Base-by-base conservation (phyloP, 768 basidiomycete species). In the Pholiota microspora region DNA sequence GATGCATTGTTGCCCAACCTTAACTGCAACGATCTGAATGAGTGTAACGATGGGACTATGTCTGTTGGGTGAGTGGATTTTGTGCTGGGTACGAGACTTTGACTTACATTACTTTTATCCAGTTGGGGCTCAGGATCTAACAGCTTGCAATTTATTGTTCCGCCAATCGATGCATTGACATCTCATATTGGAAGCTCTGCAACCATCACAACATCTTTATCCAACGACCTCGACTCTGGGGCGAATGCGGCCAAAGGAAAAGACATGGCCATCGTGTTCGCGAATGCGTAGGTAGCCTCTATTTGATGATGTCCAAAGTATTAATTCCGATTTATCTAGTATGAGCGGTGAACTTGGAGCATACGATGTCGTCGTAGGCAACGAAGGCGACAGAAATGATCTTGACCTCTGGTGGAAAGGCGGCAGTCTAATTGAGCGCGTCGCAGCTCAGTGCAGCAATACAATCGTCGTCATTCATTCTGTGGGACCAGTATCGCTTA, bases 401-500 rank as follows among this genome's bases (percentile, higher is more conserved):
- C 67, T 86, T 3, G 74, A 77, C 18, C 69, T 85, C 2, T 85
- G 85, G 85, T 77, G 69, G 57, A 70, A 74, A 21, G 84, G 83
- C 6, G 81, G 80, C 15, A 74, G 69, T 9, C 68, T 88, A 49
- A 73, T 76, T 66, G 61, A 77, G 53, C 68, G 75, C 0, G 85
- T 88, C 3, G 91, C 93, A 0, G 75, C 81, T 4, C 78, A 82
- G 0, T 86, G 85, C 69, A 80, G 73, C 58, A 92, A 92, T 67
- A 92, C 89, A 4, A 79, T 94, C 50, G 94, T 92, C 23, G 81
- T 95, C 13, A 73, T 89, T 1, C 86, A 93, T 68, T 83, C 83
- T 7, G 88, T 92, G 28, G 92, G 92, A 3, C 85, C 88, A 0
- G 79, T 89, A 2, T 64, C 81, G n/a, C 80, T 93, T 68, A 64